A percentile compares a stretch with the other conserved stretches of the same genome.
Evolutionary conservation across 257 asterid genomes (phyloP).

Genomic region (Paraleonurus japonicus): DNA sequence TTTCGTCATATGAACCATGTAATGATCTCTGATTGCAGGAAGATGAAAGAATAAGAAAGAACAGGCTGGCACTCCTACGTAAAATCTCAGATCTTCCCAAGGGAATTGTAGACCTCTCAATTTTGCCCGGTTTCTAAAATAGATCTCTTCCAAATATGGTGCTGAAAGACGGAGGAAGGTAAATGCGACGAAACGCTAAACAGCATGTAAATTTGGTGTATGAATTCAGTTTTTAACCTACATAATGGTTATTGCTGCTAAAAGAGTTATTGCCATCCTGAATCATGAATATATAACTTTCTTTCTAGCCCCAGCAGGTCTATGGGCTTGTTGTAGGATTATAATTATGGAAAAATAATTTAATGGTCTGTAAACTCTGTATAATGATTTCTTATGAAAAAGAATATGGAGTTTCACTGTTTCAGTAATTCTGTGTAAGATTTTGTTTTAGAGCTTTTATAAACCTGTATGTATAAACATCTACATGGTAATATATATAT

Average conservation of each 20-base stretch:
- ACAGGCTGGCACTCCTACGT: slow-evolving; percentile 81
- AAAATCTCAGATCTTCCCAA: slow-evolving; percentile 78
- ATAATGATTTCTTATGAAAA: neutral
- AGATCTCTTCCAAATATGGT: neutral
- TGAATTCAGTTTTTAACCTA: neutral
- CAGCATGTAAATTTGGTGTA: slow-evolving; percentile 3
- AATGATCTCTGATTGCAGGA: slow-evolving; percentile 50
- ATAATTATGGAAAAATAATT: neutral
- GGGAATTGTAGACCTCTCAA: slow-evolving; percentile 89
- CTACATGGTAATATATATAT: too few species aligned
- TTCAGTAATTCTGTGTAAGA: neutral
- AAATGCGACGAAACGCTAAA: neutral
- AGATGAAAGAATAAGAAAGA: slow-evolving; percentile 73
- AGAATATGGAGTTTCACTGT: neutral
- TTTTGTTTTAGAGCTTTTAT: too few species aligned
- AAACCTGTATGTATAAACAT: too few species aligned
- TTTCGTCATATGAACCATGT: too few species aligned
- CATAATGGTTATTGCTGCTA: neutral
- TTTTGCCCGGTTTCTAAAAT: slow-evolving; percentile 59
- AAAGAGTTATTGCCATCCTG: neutral
- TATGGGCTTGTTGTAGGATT: neutral
- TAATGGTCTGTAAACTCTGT: neutral
- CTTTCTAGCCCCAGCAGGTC: neutral
- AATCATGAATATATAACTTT: neutral
- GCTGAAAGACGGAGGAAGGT: neutral